Evolutionary conservation across 768 basidiomycete species (phyloP).

Genomic region (Trametes cingulata): DNA sequence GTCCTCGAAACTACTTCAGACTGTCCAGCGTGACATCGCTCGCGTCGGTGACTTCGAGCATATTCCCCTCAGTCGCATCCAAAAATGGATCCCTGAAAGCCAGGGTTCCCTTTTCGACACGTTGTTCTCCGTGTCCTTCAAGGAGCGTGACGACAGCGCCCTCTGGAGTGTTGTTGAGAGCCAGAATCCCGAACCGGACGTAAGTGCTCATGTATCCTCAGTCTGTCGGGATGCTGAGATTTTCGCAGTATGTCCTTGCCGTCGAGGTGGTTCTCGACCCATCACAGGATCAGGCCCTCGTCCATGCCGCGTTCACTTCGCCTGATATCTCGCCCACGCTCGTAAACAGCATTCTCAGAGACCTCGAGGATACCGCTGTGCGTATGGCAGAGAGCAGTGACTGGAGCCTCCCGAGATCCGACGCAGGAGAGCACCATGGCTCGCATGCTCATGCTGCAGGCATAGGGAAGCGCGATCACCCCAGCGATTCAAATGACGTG

Average conservation of each 20-base stretch:
- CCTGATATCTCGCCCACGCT: constrained; percentile 19
- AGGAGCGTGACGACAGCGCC: constrained; percentile 25
- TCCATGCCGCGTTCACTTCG: constrained; percentile 29
- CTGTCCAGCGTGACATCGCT: constrained; percentile 32
- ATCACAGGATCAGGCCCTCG: constrained; percentile 18
- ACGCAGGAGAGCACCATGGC: not conserved
- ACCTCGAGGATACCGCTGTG: constrained; percentile 31
- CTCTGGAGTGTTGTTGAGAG: constrained; percentile 32
- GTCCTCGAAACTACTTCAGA: constrained; percentile 20
- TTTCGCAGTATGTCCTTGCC: constrained; percentile 21
- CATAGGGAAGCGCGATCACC: not conserved
- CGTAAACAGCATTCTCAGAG: constrained; percentile 26
- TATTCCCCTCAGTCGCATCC: constrained; percentile 32
- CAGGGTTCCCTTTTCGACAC: constrained; percentile 31
- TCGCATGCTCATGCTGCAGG: not conserved
- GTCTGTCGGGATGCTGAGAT: not conserved
- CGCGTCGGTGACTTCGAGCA: constrained; percentile 32
- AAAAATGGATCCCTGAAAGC: constrained; percentile 31
- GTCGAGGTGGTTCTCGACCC: constrained; percentile 30
- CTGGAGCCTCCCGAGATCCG: not conserved
- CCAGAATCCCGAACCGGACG: constrained; percentile 35
- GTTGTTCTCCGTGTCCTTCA: constrained; percentile 33
- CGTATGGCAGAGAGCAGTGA: constrained; percentile 13
- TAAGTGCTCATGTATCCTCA: constrained; percentile 15
- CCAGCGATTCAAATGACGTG: not conserved